A percentile compares a stretch with the other conserved stretches of the same genome.
Evolutionary conservation across 352 stramenopile species (phyloP).

Genomic region (Globisporangium rhizosaccharum): DNA sequence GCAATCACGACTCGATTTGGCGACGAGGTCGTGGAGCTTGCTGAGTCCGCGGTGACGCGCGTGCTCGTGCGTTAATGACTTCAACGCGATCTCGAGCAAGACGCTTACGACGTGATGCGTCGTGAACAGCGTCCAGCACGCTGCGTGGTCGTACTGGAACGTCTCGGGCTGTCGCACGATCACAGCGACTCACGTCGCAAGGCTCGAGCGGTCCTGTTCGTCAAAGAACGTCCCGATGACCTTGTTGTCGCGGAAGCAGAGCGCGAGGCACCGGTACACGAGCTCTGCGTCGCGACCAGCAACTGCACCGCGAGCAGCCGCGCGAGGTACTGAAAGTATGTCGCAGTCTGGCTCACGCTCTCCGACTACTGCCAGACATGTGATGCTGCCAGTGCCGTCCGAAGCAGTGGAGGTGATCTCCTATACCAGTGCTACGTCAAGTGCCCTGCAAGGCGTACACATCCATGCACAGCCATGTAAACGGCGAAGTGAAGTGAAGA

Average conservation of each 20-base stretch:
- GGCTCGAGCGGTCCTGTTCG: constrained; percentile 18
- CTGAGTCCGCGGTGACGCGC: constrained; percentile 19
- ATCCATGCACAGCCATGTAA: too few relatives aligned
- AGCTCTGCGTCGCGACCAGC: constrained; percentile 41
- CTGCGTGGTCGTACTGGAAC: constrained; percentile 46
- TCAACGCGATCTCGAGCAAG: constrained; percentile 46
- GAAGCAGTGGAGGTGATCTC: too few relatives aligned
- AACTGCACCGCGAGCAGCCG: constrained; percentile 41
- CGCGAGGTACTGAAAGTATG: constrained; percentile 69
- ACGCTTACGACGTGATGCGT: constrained; percentile 35
- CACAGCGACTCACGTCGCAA: constrained; percentile 33
- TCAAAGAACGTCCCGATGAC: constrained; percentile 55
- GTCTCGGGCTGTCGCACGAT: constrained; percentile 39
- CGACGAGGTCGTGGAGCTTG: constrained; percentile 42
- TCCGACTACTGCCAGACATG: too few relatives aligned
- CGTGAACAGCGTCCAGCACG: constrained; percentile 56
- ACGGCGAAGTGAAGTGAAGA: too few relatives aligned
- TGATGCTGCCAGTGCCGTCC: too few relatives aligned
- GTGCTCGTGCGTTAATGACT: constrained; percentile 23
- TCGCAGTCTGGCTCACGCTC: constrained; percentile 34
- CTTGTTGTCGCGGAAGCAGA: constrained; percentile 47
- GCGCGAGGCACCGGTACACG: constrained; percentile 54
- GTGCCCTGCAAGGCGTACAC: too few relatives aligned
- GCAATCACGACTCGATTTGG: constrained; percentile 26
- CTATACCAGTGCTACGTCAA: too few relatives aligned